These are phyloP conservation scores for Geotrichum siamense DNA, from an alignment of 1,139 yeast species.

Conservation along the genomic window DNA sequence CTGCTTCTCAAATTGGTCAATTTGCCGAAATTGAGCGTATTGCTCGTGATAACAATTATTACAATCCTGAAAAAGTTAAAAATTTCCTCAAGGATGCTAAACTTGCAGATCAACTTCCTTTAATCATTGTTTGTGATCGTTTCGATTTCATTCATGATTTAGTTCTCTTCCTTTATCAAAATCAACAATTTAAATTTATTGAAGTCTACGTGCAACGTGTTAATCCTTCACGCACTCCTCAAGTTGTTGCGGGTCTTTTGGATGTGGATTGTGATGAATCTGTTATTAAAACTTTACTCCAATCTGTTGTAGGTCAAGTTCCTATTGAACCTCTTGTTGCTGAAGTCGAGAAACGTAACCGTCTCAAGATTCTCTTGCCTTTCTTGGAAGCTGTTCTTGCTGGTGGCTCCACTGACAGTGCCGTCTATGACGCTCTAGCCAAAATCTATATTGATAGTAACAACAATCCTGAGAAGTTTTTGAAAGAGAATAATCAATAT, in stretches of 20 bases:
- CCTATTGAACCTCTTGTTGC: constrained; percentile 83
- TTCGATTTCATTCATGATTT: constrained; percentile 88
- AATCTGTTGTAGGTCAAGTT: constrained; percentile 88
- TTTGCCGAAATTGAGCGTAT: constrained; percentile 90
- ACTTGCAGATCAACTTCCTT: constrained; percentile 90
- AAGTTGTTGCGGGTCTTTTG: constrained; percentile 89
- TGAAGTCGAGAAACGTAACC: constrained; percentile 94
- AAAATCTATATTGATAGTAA: constrained; percentile 96
- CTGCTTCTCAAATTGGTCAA: constrained; percentile 88
- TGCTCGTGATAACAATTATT: constrained; percentile 88
- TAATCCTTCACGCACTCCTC: constrained; percentile 91
- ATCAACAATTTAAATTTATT: constrained; percentile 89
- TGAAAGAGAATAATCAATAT: constrained; percentile 82
- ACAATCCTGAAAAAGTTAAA: constrained; percentile 95
- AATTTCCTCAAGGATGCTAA: constrained; percentile 92
- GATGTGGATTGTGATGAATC: constrained; percentile 96
- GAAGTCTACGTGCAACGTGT: constrained; percentile 97
- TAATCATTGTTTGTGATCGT: constrained; percentile 93
- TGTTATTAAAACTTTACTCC: constrained; percentile 71
- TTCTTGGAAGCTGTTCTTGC: constrained; percentile 84
- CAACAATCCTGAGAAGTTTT: constrained; percentile 94
- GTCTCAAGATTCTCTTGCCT: constrained; percentile 84
- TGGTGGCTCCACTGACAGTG: constrained; percentile 85
- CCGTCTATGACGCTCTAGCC: constrained; percentile 90
- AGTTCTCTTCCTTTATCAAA: constrained; percentile 86